A percentile compares a stretch with the other conserved stretches of the same genome.
Conservation (phyloP, 2,329 filamentous ascomycete genomes). For the Truncatella angustata region DNA sequence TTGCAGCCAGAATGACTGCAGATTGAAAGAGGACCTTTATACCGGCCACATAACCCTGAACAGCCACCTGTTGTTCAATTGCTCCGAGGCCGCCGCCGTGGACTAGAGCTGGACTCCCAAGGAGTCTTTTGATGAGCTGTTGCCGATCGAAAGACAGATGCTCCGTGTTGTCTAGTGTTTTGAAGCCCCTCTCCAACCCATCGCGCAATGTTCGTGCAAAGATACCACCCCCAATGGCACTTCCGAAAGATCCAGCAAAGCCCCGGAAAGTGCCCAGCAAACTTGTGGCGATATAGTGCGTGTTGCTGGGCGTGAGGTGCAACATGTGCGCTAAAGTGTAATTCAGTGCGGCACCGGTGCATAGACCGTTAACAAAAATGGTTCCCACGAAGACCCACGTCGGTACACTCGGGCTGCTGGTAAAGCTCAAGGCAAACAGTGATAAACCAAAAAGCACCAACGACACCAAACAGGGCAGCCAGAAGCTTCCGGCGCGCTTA, state of each 20-base stretch:
- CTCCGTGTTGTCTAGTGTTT: slow-evolving; percentile 36
- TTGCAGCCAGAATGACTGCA: slow-evolving; percentile 40
- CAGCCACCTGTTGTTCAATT: slow-evolving; percentile 43
- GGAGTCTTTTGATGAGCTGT: slow-evolving; percentile 43
- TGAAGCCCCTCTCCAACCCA: slow-evolving; percentile 57
- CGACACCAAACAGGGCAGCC: slow-evolving; percentile 58
- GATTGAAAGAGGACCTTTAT: slow-evolving; percentile 45
- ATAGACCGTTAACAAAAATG: slow-evolving; percentile 69
- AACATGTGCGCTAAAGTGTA: slow-evolving; percentile 80
- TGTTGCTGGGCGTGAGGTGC: slow-evolving; percentile 63
- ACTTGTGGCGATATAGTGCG: slow-evolving; percentile 74
- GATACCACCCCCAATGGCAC: slow-evolving; percentile 73
- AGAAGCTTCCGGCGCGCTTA: slow-evolving; percentile 70
- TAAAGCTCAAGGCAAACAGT: neutral
- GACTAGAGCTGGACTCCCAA: slow-evolving; percentile 51
- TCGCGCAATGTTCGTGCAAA: slow-evolving; percentile 62
- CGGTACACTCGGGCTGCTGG: slow-evolving; percentile 46
- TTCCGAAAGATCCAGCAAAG: slow-evolving; percentile 79
- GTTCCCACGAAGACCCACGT: slow-evolving; percentile 54
- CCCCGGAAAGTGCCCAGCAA: slow-evolving; percentile 77
- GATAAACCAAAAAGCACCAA: slow-evolving; percentile 64
- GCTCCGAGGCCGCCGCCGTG: slow-evolving; percentile 38
- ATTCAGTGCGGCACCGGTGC: slow-evolving; percentile 71
- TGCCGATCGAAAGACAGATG: slow-evolving; percentile 30
- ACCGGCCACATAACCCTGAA: slow-evolving; percentile 46